phyloP scores from a whole-genome alignment of 805 yeast genomes.

The Spathaspora girioi region DNA sequence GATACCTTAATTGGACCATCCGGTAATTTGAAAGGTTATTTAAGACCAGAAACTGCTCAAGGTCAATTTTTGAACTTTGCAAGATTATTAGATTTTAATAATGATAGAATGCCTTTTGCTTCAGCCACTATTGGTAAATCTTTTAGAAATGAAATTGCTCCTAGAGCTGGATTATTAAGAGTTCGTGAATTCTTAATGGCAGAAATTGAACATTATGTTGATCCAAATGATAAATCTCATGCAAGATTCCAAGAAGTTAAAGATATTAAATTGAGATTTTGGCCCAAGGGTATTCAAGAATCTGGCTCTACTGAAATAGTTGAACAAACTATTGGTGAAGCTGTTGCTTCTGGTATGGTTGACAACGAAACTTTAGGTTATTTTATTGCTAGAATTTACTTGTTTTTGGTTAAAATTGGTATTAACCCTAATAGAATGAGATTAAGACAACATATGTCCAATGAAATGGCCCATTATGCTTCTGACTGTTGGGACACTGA shows the following conservation, averaged over 20 bases:
- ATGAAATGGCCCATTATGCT: conserved; percentile 99
- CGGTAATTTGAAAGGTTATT: conserved; percentile 89
- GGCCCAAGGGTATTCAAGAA: conserved; percentile 86
- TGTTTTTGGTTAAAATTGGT: conserved; percentile 84
- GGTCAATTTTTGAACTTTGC: conserved; percentile 96
- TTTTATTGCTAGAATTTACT: conserved; percentile 89
- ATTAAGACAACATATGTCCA: conserved; percentile 97
- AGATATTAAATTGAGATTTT: conserved; percentile 68
- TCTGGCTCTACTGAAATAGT: conserved; percentile 71
- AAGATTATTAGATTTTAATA: conserved; percentile 91
- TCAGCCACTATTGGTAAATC: conserved; percentile 98
- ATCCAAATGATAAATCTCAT: conserved; percentile 84
- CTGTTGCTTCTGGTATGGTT: conserved; percentile 81
- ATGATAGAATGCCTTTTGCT: conserved; percentile 98
- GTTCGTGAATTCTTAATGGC: conserved; percentile 99
- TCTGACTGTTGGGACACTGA: conserved; percentile 99
- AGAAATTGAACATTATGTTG: conserved; percentile 97
- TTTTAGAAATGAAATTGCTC: conserved; percentile 97
- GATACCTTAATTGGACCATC: conserved; percentile 99
- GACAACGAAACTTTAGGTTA: conserved; percentile 97
- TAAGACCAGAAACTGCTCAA: conserved; percentile 99
- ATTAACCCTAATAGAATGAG: conserved; percentile 79
- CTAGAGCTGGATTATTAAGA: conserved; percentile 95
- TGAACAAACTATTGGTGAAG: conserved; percentile 78
- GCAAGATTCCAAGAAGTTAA: conserved; percentile 72